Base-by-base conservation (phyloP, 371 early-diverging fungal genomes). In the Saksenaea vasiformis region DNA sequence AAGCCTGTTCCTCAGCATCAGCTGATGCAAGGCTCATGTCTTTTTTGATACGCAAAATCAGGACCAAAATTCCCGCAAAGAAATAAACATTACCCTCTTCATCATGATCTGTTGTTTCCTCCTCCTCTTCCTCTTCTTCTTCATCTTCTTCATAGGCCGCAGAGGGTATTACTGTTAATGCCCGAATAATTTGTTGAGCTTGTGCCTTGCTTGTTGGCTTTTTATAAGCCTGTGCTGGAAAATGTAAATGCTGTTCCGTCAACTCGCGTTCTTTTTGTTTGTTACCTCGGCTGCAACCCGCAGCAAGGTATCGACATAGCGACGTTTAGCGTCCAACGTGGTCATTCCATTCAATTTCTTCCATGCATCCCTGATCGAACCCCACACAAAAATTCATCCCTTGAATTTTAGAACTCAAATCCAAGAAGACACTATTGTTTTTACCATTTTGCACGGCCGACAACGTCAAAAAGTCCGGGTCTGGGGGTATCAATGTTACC, bases 361-460 rank as follows among this genome's bases (percentile, higher is more conserved):
- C 77, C 77, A 77, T 10, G 77, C 71, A 61, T 77, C 77, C 77
- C 77, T 77, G 62, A 34, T 37, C 36, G 27, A 60, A n/a, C 31
- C 31, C 31, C 31, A 31, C 31, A 31, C n/a, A n/a, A n/a, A 38
- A 44, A 17, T 8, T 22, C 17, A 47, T 13, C 54, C 15, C n/a
- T 27, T 24, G 5, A 15, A 53, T 47, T 36, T 61, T 37, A 51
- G 43, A 43, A 34, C 9, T 11, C 44, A 58, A 43, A 55, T 26
- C n/a, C n/a, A n/a, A 26, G 41, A 58, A n/a, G 58, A 43, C 28
- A 35, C 54, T 34, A 39, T 24, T 39, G 22, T 31, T n/a, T n/a
- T 27, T 75, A 78, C 80, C 80, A 79, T 70, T 79, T 79, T 1
- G 80, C 74, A 43, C 82, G 71, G 17, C 82, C 82, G 26, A 81